Percentiles rank a stretch among this genome's conserved stretches.
These are phyloP conservation scores for Rhipidocladum racemiflorum DNA, from an alignment of 176 grass and related monocot genomes.

Conservation along the genomic window DNA sequence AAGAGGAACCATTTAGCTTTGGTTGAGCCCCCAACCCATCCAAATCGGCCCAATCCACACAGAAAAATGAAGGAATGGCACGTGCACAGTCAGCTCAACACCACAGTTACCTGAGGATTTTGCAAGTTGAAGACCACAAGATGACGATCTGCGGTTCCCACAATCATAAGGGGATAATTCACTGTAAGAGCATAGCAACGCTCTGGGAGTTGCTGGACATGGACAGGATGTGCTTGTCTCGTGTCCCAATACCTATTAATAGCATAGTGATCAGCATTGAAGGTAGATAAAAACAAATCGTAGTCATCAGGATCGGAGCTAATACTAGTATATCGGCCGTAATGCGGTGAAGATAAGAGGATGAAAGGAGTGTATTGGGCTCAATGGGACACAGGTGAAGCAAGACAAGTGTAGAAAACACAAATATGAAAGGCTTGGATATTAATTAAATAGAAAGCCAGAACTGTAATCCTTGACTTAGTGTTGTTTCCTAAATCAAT, in stretches of 20 bases:
- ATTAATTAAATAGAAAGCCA: background rate
- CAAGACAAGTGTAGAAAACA: background rate
- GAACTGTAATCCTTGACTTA: background rate
- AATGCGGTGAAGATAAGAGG: background rate
- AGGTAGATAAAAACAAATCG: conserved; percentile 1
- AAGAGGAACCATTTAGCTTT: too few species aligned
- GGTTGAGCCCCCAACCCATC: too few species aligned
- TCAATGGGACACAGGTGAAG: background rate
- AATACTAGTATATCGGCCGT: background rate
- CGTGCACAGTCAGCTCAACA: background rate
- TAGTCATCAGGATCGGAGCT: background rate
- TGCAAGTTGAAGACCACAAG: conserved; percentile 90
- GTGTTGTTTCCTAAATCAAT: background rate
- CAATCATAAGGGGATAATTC: conserved; percentile 92
- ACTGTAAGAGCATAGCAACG: conserved; percentile 79
- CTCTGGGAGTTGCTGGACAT: conserved; percentile 88
- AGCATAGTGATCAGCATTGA: background rate
- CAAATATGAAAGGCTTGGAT: background rate
- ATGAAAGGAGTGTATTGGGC: background rate
- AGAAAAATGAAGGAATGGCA: background rate
- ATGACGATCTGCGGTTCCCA: conserved; percentile 85
- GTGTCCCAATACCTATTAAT: conserved; percentile 84
- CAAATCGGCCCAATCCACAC: too few species aligned
- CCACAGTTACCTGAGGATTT: conserved; percentile 72
- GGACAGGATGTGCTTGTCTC: conserved; percentile 77